Conservation (phyloP, 2,329 filamentous ascomycete genomes). For the Alternaria consortialis region DNA sequence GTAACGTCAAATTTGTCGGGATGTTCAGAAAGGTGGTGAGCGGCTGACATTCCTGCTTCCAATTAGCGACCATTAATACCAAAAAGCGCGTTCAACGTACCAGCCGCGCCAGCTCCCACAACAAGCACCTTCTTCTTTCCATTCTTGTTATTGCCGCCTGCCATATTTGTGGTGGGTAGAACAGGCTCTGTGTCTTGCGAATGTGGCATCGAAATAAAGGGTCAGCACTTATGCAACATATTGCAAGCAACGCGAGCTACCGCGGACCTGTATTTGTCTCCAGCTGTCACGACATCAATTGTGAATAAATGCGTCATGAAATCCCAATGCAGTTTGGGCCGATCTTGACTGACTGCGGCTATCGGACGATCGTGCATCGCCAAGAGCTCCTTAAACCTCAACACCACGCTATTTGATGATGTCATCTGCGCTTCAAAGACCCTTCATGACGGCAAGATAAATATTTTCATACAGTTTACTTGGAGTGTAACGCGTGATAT, state of each 20-base stretch:
- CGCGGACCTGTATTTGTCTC: constrained; percentile 24
- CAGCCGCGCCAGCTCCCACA: constrained; percentile 53
- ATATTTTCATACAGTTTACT: neutral
- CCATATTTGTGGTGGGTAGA: constrained; percentile 46
- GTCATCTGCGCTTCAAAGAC: constrained; percentile 17
- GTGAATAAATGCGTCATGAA: constrained; percentile 46
- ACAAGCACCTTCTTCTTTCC: constrained; percentile 51
- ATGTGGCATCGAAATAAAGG: constrained; percentile 25
- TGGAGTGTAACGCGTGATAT: neutral
- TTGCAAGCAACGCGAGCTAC: neutral
- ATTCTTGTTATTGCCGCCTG: constrained; percentile 29
- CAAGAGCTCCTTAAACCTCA: constrained; percentile 12
- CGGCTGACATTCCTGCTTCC: constrained; percentile 67
- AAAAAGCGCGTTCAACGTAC: constrained; percentile 28
- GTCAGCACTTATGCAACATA: constrained; percentile 5
- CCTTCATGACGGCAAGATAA: constrained; percentile 20
- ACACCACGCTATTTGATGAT: constrained; percentile 15
- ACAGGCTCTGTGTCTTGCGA: constrained; percentile 41
- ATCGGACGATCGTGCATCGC: constrained; percentile 19
- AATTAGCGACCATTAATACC: neutral
- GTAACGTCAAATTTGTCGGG: constrained; percentile 69
- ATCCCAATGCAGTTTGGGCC: constrained; percentile 35
- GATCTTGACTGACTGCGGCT: constrained; percentile 14
- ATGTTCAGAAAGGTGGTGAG: constrained; percentile 71
- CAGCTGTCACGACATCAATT: constrained; percentile 19